Evolutionary conservation across 2,329 filamentous ascomycete genomes (phyloP).

Genomic region (Fusarium pilosicola): DNA sequence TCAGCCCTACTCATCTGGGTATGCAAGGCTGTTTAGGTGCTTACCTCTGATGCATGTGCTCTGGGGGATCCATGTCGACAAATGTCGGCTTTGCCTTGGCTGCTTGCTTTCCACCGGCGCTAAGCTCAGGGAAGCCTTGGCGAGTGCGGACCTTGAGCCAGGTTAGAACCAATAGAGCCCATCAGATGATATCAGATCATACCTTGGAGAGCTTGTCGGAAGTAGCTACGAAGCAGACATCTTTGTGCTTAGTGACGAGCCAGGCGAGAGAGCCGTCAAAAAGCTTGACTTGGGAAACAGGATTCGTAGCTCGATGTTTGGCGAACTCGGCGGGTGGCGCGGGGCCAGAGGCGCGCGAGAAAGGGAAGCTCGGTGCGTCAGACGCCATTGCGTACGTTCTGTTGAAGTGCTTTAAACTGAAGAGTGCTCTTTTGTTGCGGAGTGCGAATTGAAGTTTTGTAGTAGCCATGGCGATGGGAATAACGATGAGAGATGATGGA

Average conservation of each 20-base stretch:
- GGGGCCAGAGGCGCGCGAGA: slow-evolving; percentile 31
- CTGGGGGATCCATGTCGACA: slow-evolving; percentile 61
- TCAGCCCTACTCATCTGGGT: not conserved
- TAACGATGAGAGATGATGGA: not conserved
- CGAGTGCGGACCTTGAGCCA: slow-evolving; percentile 49
- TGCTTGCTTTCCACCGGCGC: slow-evolving; percentile 57
- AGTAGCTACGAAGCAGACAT: slow-evolving; percentile 56
- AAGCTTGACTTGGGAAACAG: slow-evolving; percentile 57
- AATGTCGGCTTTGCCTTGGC: slow-evolving; percentile 61
- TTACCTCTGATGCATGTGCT: slow-evolving; percentile 58
- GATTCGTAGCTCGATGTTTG: slow-evolving; percentile 53
- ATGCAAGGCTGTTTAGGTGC: not conserved
- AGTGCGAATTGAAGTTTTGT: not conserved
- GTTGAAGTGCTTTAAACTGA: too few species aligned
- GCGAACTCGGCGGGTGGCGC: slow-evolving; percentile 58
- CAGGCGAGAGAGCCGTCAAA: slow-evolving; percentile 59
- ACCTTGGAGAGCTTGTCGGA: slow-evolving; percentile 60
- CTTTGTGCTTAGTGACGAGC: slow-evolving; percentile 59
- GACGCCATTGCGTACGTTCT: not conserved
- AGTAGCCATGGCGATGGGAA: not conserved
- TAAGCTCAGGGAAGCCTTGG: slow-evolving; percentile 59
- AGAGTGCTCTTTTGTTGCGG: not conserved
- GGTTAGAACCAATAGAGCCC: not conserved
- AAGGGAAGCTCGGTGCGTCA: slow-evolving; percentile 30
- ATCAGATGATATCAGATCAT: not conserved